Evolutionary conservation across 768 basidiomycete genomes (phyloP).

Genomic region (Leccinum variicolor): DNA sequence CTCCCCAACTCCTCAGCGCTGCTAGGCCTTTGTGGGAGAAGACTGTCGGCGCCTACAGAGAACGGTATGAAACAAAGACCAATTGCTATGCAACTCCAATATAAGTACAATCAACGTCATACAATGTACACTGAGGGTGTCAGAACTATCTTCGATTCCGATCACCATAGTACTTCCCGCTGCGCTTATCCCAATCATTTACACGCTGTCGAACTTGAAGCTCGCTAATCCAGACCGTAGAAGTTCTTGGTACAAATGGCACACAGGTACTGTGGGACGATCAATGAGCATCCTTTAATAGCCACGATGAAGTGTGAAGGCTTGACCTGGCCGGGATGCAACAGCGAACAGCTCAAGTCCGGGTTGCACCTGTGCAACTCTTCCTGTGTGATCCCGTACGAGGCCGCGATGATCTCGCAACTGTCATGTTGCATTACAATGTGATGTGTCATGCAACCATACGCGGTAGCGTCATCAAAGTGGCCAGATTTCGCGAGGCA

Average conservation of each 20-base stretch:
- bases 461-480: no score
- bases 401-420: conserved; percentile 42
- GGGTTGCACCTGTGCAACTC: no score
- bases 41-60: background rate
- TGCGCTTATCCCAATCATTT: background rate
- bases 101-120: no score
- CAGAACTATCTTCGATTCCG: no score
- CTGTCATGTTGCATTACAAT: conserved; percentile 30
- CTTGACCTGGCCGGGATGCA: conserved; percentile 51
- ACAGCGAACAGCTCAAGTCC: no score
- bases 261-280: conserved; percentile 23
- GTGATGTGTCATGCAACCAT: no score
- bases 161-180: background rate
- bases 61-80: no score
- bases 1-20: background rate
- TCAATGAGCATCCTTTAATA: background rate
- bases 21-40: background rate
- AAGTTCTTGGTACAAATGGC: conserved; percentile 11
- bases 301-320: background rate
- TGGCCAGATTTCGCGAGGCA: conserved; percentile 46
- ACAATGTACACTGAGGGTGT: no score
- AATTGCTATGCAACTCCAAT: no score
- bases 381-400: conserved; percentile 33
- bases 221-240: conserved; percentile 14
- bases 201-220: conserved; percentile 3